A percentile compares a stretch with the other conserved stretches of the same genome.
These are phyloP conservation scores for Microstegium vimineum DNA, from an alignment of 176 grass and related monocot species.

Conservation along the genomic window DNA sequence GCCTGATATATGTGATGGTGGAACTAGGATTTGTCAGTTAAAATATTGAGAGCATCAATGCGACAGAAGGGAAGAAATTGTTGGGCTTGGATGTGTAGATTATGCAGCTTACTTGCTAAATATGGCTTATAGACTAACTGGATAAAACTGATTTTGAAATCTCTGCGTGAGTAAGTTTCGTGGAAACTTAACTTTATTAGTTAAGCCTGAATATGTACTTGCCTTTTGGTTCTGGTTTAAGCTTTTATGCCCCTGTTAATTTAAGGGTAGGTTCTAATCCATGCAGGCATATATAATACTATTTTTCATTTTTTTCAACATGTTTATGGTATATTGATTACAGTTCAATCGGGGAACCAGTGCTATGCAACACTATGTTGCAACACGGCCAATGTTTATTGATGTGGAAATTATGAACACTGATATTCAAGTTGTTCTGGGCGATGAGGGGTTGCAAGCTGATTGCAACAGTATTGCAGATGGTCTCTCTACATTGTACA, in stretches of 20 bases:
- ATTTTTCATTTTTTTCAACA: not conserved
- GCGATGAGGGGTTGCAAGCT: slow-evolving; percentile 77
- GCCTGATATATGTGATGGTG: not conserved
- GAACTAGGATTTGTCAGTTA: not conserved
- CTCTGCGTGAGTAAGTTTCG: slow-evolving; percentile 17
- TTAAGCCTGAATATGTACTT: slow-evolving; percentile 10
- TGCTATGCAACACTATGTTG: slow-evolving; percentile 99
- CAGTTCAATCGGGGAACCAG: slow-evolving; percentile 98
- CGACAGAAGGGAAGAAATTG: not conserved
- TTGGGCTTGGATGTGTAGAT: not conserved
- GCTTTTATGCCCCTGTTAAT: not conserved
- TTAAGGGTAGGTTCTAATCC: not conserved
- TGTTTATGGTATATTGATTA: slow-evolving; percentile 8
- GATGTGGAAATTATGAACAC: slow-evolving; percentile 97
- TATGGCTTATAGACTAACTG: not conserved
- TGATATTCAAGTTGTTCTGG: slow-evolving; percentile 96
- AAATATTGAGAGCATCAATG: not conserved
- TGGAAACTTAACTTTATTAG: slow-evolving; percentile 5
- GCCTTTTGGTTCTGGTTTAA: not conserved
- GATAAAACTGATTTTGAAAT: slow-evolving; percentile 1
- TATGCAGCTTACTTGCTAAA: not conserved
- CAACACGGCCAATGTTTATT: slow-evolving; percentile 96
- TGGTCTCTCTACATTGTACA: slow-evolving; percentile 75
- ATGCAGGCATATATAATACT: not conserved
- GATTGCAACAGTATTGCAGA: slow-evolving; percentile 54